These are phyloP conservation scores for Colletotrichum abscissum DNA, from an alignment of 2,329 filamentous ascomycete genomes.

Conservation along the genomic window DNA sequence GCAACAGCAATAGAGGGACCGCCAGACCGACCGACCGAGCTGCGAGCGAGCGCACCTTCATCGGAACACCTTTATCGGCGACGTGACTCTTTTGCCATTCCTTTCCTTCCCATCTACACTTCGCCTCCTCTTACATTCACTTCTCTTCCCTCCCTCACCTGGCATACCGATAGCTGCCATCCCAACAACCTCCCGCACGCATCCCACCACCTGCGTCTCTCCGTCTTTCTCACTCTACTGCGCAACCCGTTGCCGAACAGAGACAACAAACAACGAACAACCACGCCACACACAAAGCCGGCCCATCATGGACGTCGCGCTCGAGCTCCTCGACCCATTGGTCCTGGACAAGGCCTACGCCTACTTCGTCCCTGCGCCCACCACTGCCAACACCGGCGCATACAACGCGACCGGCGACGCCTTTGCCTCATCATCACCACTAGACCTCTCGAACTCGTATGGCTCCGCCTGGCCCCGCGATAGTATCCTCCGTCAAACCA, in stretches of 20 bases:
- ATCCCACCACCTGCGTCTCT: neutral
- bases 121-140: neutral
- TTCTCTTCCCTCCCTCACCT: too few species aligned
- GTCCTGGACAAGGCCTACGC: slow-evolving; percentile 54
- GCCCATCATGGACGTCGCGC: slow-evolving; percentile 50
- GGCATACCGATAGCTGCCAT: neutral
- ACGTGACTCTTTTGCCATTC: neutral
- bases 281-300: neutral
- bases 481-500: slow-evolving; percentile 52
- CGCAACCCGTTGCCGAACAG: neutral
- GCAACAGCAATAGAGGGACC: neutral
- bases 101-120: neutral
- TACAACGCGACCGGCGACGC: slow-evolving; percentile 33
- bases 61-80: neutral
- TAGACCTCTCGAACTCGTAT: slow-evolving; percentile 11
- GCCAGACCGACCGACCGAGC: neutral
- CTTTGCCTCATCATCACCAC: slow-evolving; percentile 6
- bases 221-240: too few species aligned
- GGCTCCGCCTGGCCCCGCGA: slow-evolving; percentile 51
- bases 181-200: neutral
- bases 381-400: neutral
- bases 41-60: slow-evolving; percentile 4
- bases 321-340: slow-evolving; percentile 54
- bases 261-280: neutral
- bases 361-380: slow-evolving; percentile 46